These are phyloP conservation scores for Pestalotiopsis sp. DNA, from an alignment of 2,329 filamentous ascomycete genomes.

Conservation along the genomic window DNA sequence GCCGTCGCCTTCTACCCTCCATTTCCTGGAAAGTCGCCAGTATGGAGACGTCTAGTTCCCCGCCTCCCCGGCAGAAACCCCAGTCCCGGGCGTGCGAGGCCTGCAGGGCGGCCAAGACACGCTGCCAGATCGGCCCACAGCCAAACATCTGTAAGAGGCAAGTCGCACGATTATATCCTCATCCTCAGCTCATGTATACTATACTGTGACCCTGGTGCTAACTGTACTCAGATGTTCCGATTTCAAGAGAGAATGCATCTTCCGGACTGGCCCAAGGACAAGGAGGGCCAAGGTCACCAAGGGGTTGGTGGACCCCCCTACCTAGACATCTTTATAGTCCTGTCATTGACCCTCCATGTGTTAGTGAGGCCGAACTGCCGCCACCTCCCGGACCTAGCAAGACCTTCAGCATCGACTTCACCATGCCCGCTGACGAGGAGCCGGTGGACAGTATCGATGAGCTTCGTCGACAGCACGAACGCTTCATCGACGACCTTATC, in stretches of 20 bases:
- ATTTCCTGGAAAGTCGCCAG: background rate
- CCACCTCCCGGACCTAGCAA: slow-evolving; percentile 45
- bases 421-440: slow-evolving; percentile 43
- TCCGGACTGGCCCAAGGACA: slow-evolving; percentile 52
- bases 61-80: slow-evolving; percentile 29
- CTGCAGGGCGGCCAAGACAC: slow-evolving; percentile 56
- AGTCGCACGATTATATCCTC: slow-evolving; percentile 11
- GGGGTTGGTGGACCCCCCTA: slow-evolving; percentile 36
- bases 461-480: slow-evolving; percentile 45
- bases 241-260: slow-evolving; percentile 56
- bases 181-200: background rate
- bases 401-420: slow-evolving; percentile 57
- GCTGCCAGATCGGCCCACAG: slow-evolving; percentile 51
- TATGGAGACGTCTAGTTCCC: slow-evolving; percentile 9
- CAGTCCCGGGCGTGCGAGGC: slow-evolving; percentile 54
- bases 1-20: background rate
- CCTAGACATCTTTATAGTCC: background rate
- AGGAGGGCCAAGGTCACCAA: slow-evolving; percentile 46
- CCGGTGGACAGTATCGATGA: slow-evolving; percentile 41
- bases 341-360: too few species aligned
- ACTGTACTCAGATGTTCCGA: slow-evolving; percentile 46
- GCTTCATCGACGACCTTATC: slow-evolving; percentile 43
- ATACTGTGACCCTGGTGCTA: background rate
- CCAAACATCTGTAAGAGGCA: slow-evolving; percentile 55
- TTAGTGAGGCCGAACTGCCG: slow-evolving; percentile 22